Conservation (phyloP, 495 filamentous ascomycete genomes). For the Aspergillus nanangensis region DNA sequence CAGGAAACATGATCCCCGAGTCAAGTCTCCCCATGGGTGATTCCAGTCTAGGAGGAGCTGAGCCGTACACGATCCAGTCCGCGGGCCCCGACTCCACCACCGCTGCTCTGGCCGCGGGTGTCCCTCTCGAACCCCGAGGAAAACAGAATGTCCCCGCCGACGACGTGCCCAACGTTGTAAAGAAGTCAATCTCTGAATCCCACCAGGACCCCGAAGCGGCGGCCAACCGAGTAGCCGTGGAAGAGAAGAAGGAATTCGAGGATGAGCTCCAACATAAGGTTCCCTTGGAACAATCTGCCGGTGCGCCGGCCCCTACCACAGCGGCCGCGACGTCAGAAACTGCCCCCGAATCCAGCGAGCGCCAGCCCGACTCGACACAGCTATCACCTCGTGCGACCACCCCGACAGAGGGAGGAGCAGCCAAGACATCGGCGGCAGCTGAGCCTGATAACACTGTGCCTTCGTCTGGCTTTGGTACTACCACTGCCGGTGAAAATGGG, state of each 20-base stretch:
- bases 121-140: conserved; percentile 59
- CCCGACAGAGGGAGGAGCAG: conserved; percentile 21
- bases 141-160: conserved; percentile 48
- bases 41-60: conserved; percentile 9
- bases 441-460: background rate
- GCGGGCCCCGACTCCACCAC: conserved; percentile 68
- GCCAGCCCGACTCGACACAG: conserved; percentile 27
- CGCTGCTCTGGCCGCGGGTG: conserved; percentile 62
- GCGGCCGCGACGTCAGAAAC: conserved; percentile 39
- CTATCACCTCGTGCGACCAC: conserved; percentile 42
- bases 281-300: conserved; percentile 39
- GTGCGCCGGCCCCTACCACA: conserved; percentile 49
- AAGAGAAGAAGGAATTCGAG: conserved; percentile 76
- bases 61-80: conserved; percentile 61
- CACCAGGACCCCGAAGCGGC: conserved; percentile 66
- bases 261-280: conserved; percentile 58
- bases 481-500: background rate
- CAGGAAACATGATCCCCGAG: conserved; percentile 72
- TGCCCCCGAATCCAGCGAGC: conserved; percentile 30
- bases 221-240: conserved; percentile 59
- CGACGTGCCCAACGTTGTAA: conserved; percentile 67
- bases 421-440: conserved; percentile 3
- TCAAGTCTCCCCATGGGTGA: conserved; percentile 70
- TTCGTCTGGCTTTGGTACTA: background rate
- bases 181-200: conserved; percentile 64